Evolutionary conservation across 768 basidiomycete genomes (phyloP).

Genomic region (Kwoniella botswanensis): DNA sequence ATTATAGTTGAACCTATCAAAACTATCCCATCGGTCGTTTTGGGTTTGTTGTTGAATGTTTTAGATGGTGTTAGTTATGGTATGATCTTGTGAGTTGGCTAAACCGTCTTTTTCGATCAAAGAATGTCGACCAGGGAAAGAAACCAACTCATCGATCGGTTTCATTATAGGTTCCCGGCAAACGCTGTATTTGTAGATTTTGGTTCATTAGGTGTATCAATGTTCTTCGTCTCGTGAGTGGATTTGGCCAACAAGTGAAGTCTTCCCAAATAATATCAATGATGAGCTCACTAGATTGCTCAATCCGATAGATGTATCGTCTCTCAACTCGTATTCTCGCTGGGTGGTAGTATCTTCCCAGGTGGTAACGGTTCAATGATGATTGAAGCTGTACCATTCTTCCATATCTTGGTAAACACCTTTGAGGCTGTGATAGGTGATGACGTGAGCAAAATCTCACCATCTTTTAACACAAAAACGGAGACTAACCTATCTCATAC

Average conservation of each 20-base stretch:
- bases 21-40: conserved; percentile 75
- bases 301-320: conserved; percentile 67
- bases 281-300: background rate
- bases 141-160: background rate
- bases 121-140: background rate
- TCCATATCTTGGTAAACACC: conserved; percentile 82
- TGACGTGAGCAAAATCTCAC: conserved; percentile 59
- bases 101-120: background rate
- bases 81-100: conserved; percentile 64
- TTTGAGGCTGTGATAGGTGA: conserved; percentile 77
- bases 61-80: conserved; percentile 96
- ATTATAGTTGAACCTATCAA: conserved; percentile 52
- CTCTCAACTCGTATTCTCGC: conserved; percentile 80
- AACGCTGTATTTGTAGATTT: conserved; percentile 77
- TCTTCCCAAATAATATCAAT: background rate
- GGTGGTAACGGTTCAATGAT: conserved; percentile 66
- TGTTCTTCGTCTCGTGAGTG: conserved; percentile 84
- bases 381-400: conserved; percentile 99
- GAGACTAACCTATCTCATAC: background rate
- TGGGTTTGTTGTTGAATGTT: conserved; percentile 84
- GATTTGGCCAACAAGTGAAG: background rate
- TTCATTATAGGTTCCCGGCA: conserved; percentile 73
- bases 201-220: conserved; percentile 87
- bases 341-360: conserved; percentile 85
- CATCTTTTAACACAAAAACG: background rate